Percentiles rank a stretch among this genome's conserved stretches.
Conservation (phyloP, 306 rosid species). For the Corylus heterophylla region DNA sequence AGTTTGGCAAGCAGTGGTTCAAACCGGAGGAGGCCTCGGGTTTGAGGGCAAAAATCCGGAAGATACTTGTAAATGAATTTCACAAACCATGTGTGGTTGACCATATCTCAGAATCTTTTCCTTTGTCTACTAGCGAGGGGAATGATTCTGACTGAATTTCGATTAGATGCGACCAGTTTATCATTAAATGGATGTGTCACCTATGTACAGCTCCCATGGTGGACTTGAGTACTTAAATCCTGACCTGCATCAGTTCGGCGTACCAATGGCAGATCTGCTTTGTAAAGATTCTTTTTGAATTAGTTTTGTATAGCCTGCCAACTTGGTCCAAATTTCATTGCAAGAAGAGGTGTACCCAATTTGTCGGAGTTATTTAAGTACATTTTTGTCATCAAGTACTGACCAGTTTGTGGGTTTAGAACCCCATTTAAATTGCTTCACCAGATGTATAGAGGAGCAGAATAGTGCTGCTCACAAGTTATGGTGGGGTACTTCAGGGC, state of each 20-base stretch:
- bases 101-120: constrained; percentile 23
- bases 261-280: constrained; percentile 9
- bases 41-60: constrained; percentile 70
- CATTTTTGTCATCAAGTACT: constrained; percentile 4
- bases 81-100: constrained; percentile 28
- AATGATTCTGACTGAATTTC: constrained; percentile 20
- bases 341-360: constrained; percentile 1
- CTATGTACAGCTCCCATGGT: constrained; percentile 27
- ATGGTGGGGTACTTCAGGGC: neutral
- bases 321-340: constrained; percentile 4
- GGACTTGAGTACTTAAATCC: constrained; percentile 4
- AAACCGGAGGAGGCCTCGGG: constrained; percentile 82
- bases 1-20: constrained; percentile 91
- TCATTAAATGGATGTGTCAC: constrained; percentile 11
- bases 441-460: constrained; percentile 22
- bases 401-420: constrained; percentile 21
- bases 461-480: neutral
- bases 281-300: constrained; percentile 8
- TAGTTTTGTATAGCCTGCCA: constrained; percentile 17
- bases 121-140: constrained; percentile 10
- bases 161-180: constrained; percentile 13
- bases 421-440: neutral
- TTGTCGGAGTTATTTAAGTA: neutral
- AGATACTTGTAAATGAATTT: constrained; percentile 60
- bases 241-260: neutral